Base-by-base conservation (phyloP, 83 land plant genomes). In the Thuja plicata region DNA sequence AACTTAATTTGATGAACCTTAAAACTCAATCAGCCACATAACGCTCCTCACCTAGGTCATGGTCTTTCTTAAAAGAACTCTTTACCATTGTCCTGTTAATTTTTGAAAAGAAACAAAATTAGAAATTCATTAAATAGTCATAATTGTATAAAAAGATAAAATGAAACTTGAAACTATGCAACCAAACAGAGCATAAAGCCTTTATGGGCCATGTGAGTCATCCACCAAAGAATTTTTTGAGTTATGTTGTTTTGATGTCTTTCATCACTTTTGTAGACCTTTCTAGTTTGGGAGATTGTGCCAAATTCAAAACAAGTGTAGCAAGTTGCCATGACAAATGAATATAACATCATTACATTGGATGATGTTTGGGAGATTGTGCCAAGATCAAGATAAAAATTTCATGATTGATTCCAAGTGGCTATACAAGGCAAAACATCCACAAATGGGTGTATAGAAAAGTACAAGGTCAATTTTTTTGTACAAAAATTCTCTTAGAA, bases 21-120 rank as follows among this genome's bases (percentile, higher is more conserved):
- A 82, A 82, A 41, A 83, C 3, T n/a, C 87, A 86, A 86, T 32
- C 41, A 7, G 57, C 15, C 87, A 85, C 11, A 85, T 12, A 30
- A 34, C 13, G 57, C 8, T 10, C 87, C 62, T 4, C 52, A 90
- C 93, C 88, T 43, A 88, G 79, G 85, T 91, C 88, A 27, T 92
- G 93, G 50, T 92, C 93, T 57, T 87, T 32, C 90, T 90, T 92
- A 91, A 92, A 92, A 46, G 91, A 90, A 52, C 90, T 92, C 57
- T 89, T 92, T 52, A 91, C 89, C 93, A 90, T 90, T 46, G 85
- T 46, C n/a, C 85, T 83, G 85, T 43, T 55, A 83, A 11, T 83
- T 83, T 32, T 3, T 6, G 55, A 83, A 27, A n/a, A 27, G 15
- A 41, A n/a, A 46, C 13, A 83, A 10, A n/a, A 21, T 38, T 21